Percentiles rank a stretch among this genome's conserved stretches.
These are phyloP conservation scores for Drechslerella coelobrocha DNA, from an alignment of 2,329 filamentous ascomycete species.

Conservation along the genomic window DNA sequence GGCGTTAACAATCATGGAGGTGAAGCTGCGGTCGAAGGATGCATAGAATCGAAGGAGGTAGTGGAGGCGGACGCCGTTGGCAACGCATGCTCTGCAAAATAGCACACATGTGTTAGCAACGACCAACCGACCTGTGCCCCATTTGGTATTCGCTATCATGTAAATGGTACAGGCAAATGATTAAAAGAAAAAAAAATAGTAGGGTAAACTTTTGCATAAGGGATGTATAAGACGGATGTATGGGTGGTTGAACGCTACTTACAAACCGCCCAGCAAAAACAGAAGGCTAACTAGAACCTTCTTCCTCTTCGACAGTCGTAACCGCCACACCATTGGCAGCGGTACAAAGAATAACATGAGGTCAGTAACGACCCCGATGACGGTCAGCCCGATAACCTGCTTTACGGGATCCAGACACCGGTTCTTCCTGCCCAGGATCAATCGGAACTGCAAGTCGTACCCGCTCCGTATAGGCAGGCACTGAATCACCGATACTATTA, in stretches of 20 bases:
- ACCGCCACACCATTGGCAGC: conserved; percentile 36
- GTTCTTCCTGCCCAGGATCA: conserved; percentile 11
- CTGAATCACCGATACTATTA: conserved; percentile 23
- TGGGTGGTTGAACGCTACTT: no score
- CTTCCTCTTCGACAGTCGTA: conserved; percentile 20
- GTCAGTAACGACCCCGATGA: conserved; percentile 26
- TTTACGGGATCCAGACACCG: conserved; percentile 24
- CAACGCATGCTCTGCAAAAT: conserved; percentile 27
- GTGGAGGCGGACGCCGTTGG: conserved; percentile 25
- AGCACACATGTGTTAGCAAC: neutral
- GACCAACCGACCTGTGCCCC: no score
- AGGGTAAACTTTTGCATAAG: no score
- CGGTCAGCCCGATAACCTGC: conserved; percentile 18
- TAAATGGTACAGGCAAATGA: neutral
- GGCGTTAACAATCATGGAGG: conserved; percentile 30
- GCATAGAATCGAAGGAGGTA: conserved; percentile 24
- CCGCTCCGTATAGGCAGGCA: conserved; percentile 24
- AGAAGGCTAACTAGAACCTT: conserved; percentile 41
- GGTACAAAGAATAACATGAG: conserved; percentile 34
- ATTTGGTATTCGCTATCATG: no score
- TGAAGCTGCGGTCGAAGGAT: conserved; percentile 32
- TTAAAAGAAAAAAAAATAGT: neutral
- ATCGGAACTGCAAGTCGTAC: conserved; percentile 23
- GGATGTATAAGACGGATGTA: no score
- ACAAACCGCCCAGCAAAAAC: conserved; percentile 33